These are phyloP conservation scores for Afroboletus lepidellus DNA, from an alignment of 1,284 basidiomycete genomes.

Conservation along the genomic window DNA sequence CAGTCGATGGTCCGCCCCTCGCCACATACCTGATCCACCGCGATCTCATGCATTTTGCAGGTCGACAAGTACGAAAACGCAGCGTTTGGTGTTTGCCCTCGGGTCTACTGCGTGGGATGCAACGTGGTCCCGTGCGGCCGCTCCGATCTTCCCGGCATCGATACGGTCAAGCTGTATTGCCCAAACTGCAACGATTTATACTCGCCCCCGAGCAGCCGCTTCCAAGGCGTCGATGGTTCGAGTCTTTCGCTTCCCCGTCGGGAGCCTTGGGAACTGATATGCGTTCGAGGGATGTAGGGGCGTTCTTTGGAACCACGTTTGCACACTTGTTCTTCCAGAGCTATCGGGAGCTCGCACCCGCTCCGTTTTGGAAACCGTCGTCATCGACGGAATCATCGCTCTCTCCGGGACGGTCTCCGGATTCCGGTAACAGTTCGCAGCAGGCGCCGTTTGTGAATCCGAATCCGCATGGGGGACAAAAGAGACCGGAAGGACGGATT, in stretches of 20 bases:
- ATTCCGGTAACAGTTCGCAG: slow-evolving; percentile 49
- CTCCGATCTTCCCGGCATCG: slow-evolving; percentile 94
- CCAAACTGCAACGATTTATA: slow-evolving; percentile 99
- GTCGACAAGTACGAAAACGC: slow-evolving; percentile 94
- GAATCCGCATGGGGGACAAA: slow-evolving; percentile 86
- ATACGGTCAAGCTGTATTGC: slow-evolving; percentile 98
- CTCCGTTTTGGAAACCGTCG: slow-evolving; percentile 78
- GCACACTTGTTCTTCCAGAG: slow-evolving; percentile 97
- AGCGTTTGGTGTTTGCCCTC: slow-evolving; percentile 93
- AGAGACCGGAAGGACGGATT: slow-evolving; percentile 79
- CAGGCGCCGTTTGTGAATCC: slow-evolving; percentile 70
- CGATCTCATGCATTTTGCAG: slow-evolving; percentile 44
- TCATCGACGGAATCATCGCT: slow-evolving; percentile 49
- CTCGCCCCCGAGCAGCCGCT: slow-evolving; percentile 91
- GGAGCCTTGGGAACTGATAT: slow-evolving; percentile 13
- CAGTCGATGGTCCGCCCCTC: slow-evolving; percentile 82
- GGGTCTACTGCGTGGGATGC: slow-evolving; percentile 89
- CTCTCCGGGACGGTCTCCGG: slow-evolving; percentile 48
- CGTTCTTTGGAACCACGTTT: slow-evolving; percentile 99
- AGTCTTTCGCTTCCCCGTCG: slow-evolving; percentile 12
- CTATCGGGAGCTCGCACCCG: slow-evolving; percentile 87
- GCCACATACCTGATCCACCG: slow-evolving; percentile 12
- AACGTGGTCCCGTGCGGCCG: slow-evolving; percentile 95
- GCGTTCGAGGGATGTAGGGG: slow-evolving; percentile 55
- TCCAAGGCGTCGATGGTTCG: slow-evolving; percentile 93